phyloP scores from a whole-genome alignment of 768 basidiomycete species.

The Termitomyces sp. region DNA sequence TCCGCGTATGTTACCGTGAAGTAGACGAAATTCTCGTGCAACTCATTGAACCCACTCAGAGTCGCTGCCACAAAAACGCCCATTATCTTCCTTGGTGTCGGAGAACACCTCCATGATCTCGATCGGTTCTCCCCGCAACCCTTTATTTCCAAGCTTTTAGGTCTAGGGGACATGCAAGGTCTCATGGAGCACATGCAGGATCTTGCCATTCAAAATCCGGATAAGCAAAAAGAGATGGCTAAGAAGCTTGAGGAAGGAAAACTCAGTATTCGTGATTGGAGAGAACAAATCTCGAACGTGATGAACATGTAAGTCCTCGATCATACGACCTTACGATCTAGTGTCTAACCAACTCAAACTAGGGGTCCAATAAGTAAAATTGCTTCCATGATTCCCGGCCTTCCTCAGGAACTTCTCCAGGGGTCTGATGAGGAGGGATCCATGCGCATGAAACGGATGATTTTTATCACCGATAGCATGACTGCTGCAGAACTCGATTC shows the following conservation, averaged over 20 bases:
- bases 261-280: conserved; percentile 94
- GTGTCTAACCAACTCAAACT: conserved; percentile 5
- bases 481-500: conserved; percentile 90
- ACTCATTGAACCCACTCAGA: conserved; percentile 33
- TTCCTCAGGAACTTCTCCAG: conserved; percentile 86
- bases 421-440: conserved; percentile 94
- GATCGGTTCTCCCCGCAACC: conserved; percentile 95
- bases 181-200: conserved; percentile 99
- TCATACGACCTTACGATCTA: conserved; percentile 6
- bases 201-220: conserved; percentile 87
- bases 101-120: conserved; percentile 96
- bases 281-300: conserved; percentile 94
- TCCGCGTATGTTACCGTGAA: conserved; percentile 77
- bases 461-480: conserved; percentile 99
- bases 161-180: conserved; percentile 95
- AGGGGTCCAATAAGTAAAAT: conserved; percentile 99
- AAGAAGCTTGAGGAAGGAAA: conserved; percentile 98
- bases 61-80: conserved; percentile 99
- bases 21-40: not conserved
- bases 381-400: conserved; percentile 97
- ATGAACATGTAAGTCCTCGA: conserved; percentile 85
- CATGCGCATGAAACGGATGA: conserved; percentile 91
- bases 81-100: conserved; percentile 97
- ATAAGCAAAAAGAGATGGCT: conserved; percentile 96
- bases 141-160: conserved; percentile 94